Conservation (phyloP, 495 filamentous ascomycete genomes). For the Usnea hakonensis region DNA sequence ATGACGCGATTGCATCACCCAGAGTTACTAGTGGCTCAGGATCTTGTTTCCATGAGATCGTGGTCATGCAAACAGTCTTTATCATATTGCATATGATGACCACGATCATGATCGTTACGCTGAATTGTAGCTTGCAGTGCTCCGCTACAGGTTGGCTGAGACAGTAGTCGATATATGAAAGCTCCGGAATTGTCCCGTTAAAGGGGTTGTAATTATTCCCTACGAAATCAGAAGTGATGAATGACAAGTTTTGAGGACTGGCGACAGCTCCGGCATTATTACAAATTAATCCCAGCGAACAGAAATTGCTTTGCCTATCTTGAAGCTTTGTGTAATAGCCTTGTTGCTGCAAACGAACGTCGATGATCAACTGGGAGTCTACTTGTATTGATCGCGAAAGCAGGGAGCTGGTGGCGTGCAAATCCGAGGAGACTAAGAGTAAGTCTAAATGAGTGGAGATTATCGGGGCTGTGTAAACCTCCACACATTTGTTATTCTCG, state of each 20-base stretch:
- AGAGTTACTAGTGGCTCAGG: constrained; percentile 39
- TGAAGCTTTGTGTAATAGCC: too few relatives aligned
- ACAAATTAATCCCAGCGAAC: too few relatives aligned
- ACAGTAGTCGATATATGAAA: constrained; percentile 32
- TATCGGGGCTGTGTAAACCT: background rate
- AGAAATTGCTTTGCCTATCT: too few relatives aligned
- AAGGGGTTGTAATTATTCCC: too few relatives aligned
- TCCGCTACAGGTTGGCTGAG: constrained; percentile 28
- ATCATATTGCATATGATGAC: constrained; percentile 35
- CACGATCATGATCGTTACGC: constrained; percentile 31
- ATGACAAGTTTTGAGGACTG: too few relatives aligned
- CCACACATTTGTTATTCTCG: background rate
- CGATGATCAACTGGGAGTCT: too few relatives aligned
- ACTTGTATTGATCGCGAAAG: too few relatives aligned
- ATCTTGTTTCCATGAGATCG: constrained; percentile 24
- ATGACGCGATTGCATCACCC: constrained; percentile 46
- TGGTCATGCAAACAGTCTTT: constrained; percentile 35
- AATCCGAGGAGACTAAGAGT: background rate
- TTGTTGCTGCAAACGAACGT: too few relatives aligned
- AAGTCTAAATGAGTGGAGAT: background rate
- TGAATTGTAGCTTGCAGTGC: constrained; percentile 40
- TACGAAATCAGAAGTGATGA: too few relatives aligned
- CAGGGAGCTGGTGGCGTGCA: background rate
- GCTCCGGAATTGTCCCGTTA: too few relatives aligned
- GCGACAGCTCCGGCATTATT: too few relatives aligned